These are phyloP conservation scores for Starmera caribaea DNA, from an alignment of 805 yeast genomes.

Conservation along the genomic window DNA sequence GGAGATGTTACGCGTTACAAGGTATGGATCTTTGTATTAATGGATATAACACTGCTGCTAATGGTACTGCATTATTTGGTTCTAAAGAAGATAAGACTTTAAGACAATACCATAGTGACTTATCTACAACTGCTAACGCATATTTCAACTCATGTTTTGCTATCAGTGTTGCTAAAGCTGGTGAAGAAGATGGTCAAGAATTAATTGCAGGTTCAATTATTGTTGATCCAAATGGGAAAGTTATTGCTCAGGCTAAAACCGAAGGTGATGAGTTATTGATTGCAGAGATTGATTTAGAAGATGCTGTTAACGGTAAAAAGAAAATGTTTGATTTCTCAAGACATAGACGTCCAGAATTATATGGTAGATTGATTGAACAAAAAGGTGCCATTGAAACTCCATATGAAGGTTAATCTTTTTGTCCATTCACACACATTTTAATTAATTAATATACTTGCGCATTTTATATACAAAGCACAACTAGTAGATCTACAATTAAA, in stretches of 20 bases:
- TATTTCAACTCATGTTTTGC: constrained; percentile 26
- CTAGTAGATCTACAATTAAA: too few relatives aligned
- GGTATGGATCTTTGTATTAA: constrained; percentile 29
- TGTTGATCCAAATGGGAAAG: constrained; percentile 27
- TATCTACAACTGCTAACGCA: constrained; percentile 24
- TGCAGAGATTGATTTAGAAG: constrained; percentile 27
- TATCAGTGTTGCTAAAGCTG: constrained; percentile 26
- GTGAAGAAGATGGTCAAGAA: constrained; percentile 27
- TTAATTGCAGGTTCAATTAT: constrained; percentile 26
- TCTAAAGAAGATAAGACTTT: constrained; percentile 21
- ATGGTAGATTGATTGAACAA: constrained; percentile 18
- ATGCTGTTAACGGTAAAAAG: constrained; percentile 23
- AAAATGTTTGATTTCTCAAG: constrained; percentile 28
- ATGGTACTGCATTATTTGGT: constrained; percentile 25
- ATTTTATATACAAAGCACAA: too few relatives aligned
- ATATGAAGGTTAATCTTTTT: not conserved
- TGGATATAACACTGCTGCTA: constrained; percentile 28
- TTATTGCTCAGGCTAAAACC: constrained; percentile 24
- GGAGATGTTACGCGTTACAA: constrained; percentile 30
- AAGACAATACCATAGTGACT: constrained; percentile 24
- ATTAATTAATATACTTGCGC: too few relatives aligned
- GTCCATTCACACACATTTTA: too few relatives aligned
- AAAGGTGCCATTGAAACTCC: constrained; percentile 19
- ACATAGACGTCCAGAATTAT: constrained; percentile 28
- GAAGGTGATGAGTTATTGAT: constrained; percentile 24